These are phyloP conservation scores for Skeletonema potamos DNA, from an alignment of 108 stramenopile genomes.

Conservation along the genomic window DNA sequence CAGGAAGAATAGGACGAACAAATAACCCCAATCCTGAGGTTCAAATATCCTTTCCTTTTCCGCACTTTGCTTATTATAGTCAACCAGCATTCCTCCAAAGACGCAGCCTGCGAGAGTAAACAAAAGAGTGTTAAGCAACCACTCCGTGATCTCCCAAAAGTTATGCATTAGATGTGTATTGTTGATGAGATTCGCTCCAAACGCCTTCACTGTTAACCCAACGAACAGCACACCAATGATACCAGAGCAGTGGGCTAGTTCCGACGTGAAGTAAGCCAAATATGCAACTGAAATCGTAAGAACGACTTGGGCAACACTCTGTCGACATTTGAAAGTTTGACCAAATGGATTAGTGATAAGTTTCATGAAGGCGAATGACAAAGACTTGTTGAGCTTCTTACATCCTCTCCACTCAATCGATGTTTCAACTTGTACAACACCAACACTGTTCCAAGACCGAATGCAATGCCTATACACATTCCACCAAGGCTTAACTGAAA, in stretches of 20 bases:
- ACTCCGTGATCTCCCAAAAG: slow-evolving; percentile 82
- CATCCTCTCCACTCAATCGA: slow-evolving; percentile 60
- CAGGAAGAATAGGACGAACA: slow-evolving; percentile 24
- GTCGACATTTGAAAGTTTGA: no score
- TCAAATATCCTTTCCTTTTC: neutral
- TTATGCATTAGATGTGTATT: slow-evolving; percentile 69
- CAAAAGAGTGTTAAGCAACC: slow-evolving; percentile 89
- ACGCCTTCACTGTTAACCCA: slow-evolving; percentile 65
- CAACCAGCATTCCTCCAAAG: neutral
- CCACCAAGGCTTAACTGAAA: slow-evolving; percentile 59
- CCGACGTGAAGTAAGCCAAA: slow-evolving; percentile 78
- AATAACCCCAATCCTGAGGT: slow-evolving; percentile 27
- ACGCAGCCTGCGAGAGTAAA: slow-evolving; percentile 72
- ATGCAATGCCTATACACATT: slow-evolving; percentile 68
- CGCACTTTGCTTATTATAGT: slow-evolving; percentile 32
- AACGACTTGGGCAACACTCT: slow-evolving; percentile 81
- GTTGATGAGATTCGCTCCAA: slow-evolving; percentile 66
- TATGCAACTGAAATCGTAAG: slow-evolving; percentile 80
- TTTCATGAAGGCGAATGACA: no score
- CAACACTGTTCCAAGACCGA: slow-evolving; percentile 49
- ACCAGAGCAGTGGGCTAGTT: slow-evolving; percentile 65
- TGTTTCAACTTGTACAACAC: slow-evolving; percentile 49
- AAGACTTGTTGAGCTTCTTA: no score
- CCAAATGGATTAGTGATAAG: no score
- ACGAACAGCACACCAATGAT: slow-evolving; percentile 73